These are phyloP conservation scores for Aurifilum marmelostoma DNA, from an alignment of 2,329 filamentous ascomycete species.

Conservation along the genomic window DNA sequence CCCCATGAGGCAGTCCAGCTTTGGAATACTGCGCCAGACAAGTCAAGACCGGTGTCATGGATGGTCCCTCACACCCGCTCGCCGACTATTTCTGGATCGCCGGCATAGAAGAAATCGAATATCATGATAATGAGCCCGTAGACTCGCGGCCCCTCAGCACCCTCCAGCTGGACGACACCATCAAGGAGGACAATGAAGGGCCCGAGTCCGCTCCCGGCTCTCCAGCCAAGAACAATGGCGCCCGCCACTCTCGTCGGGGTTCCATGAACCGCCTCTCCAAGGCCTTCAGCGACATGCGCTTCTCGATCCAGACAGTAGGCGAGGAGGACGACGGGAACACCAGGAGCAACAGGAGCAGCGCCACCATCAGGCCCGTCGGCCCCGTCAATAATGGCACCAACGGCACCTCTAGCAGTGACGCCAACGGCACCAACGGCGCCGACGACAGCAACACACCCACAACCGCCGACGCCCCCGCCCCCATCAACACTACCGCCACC, in stretches of 20 bases:
- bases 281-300: slow-evolving; percentile 50
- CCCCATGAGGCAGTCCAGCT: slow-evolving; percentile 26
- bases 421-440: slow-evolving; percentile 29
- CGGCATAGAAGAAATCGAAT: slow-evolving; percentile 68
- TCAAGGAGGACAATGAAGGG: slow-evolving; percentile 64
- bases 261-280: slow-evolving; percentile 63
- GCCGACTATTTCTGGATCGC: slow-evolving; percentile 80
- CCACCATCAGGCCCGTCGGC: slow-evolving; percentile 58
- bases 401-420: slow-evolving; percentile 27
- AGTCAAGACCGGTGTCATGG: slow-evolving; percentile 51
- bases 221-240: slow-evolving; percentile 40
- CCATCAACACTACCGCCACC: neutral
- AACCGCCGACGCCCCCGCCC: slow-evolving; percentile 15
- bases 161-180: slow-evolving; percentile 58
- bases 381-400: slow-evolving; percentile 33
- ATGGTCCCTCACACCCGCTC: slow-evolving; percentile 64
- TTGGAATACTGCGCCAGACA: slow-evolving; percentile 20
- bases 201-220: slow-evolving; percentile 38
- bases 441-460: slow-evolving; percentile 33
- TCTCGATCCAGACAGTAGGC: slow-evolving; percentile 54
- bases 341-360: slow-evolving; percentile 67
- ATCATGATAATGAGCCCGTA: slow-evolving; percentile 53
- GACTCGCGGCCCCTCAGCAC: slow-evolving; percentile 39
- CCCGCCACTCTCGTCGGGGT: slow-evolving; percentile 64
- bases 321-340: slow-evolving; percentile 63